Base-by-base conservation (phyloP, 805 yeast species). In the Metschnikowia kofuensis region DNA sequence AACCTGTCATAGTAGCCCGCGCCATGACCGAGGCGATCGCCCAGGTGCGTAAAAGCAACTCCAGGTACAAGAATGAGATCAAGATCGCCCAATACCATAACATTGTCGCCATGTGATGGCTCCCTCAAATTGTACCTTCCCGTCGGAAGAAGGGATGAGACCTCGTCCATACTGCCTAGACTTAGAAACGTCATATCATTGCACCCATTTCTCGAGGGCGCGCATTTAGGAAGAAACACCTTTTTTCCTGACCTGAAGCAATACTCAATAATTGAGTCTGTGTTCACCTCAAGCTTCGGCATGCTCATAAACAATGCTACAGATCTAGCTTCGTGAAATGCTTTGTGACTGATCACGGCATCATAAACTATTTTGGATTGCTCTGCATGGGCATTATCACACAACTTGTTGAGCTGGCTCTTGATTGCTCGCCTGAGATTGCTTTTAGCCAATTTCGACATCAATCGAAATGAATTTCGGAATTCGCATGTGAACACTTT, bases 1-100 rank as follows among this genome's bases (percentile, higher is more conserved):
- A 60, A 74, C 57, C 85, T 89, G 63, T 92, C 99, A 64, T 94
- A 92, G 64, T 80, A 90, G 0, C 97, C 99, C 6, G 84, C 92
- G 1, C 99, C 99, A 63, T 89, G 96, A 1, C 99, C 99, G 45
- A 92, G 63, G 46, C 99, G 64, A 11, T 71, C 64, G 21, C 82
- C 66, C 1, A 50, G 49, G 6, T 28, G 54, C 1, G 87, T 77
- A 64, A 88, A 91, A 0, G 88, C 96, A 1, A 92, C 84, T 0
- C 96, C 97, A 0, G 98, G 98, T 0, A 92, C 74, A 7, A 92
- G 66, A 7, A 92, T 69, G 9, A 92, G 58, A 56, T 92, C 97
- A 21, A 92, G 66, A 2, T 48, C 55, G 2, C 66, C 68, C 0
- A 59, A 30, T 0, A 58, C 59, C 43, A 66, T 45, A 4, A 54